Conservation (phyloP, 805 yeast genomes). For the Wickerhamiella allomyrinae region DNA sequence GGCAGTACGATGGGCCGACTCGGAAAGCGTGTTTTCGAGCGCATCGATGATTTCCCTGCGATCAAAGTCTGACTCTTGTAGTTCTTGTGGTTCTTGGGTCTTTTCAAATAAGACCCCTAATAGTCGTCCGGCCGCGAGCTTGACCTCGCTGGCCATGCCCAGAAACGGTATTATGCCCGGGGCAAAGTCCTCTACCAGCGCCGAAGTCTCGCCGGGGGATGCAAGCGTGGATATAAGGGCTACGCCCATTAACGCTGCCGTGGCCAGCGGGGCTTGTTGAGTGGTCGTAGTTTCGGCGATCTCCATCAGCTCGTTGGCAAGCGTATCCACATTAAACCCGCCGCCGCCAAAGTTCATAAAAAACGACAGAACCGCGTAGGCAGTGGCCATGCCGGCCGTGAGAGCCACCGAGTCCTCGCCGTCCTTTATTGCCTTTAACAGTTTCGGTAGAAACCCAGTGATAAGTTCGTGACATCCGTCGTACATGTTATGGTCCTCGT, state of each 20-base stretch:
- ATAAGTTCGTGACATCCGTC: conserved; percentile 14
- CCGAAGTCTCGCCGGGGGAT: conserved; percentile 9
- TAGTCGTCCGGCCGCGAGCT: conserved; percentile 41
- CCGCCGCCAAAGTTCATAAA: conserved; percentile 23
- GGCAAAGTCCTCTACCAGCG: conserved; percentile 27
- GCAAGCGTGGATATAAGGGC: conserved; percentile 21
- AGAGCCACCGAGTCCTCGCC: conserved; percentile 5
- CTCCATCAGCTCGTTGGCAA: conserved; percentile 17
- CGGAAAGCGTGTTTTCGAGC: conserved; percentile 29
- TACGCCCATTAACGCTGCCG: conserved; percentile 20
- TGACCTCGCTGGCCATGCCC: conserved; percentile 33
- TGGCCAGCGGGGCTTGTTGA: conserved; percentile 14
- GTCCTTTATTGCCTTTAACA: conserved; percentile 9
- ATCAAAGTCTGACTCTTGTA: conserved; percentile 22
- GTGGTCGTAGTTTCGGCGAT: conserved; percentile 18
- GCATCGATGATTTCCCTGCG: conserved; percentile 29
- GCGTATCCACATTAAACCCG: conserved; percentile 21
- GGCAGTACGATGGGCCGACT: conserved; percentile 42
- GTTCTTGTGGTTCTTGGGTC: conserved; percentile 17
- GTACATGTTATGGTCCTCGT: conserved; percentile 15
- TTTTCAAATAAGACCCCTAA: conserved; percentile 45
- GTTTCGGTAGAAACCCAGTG: conserved; percentile 5
- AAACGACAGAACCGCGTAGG: conserved; percentile 21
- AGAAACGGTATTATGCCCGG: conserved; percentile 30
- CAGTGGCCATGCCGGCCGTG: conserved; percentile 18